Conservation (phyloP, 2,329 filamentous ascomycete genomes). For the Penicillium griseofulvum region DNA sequence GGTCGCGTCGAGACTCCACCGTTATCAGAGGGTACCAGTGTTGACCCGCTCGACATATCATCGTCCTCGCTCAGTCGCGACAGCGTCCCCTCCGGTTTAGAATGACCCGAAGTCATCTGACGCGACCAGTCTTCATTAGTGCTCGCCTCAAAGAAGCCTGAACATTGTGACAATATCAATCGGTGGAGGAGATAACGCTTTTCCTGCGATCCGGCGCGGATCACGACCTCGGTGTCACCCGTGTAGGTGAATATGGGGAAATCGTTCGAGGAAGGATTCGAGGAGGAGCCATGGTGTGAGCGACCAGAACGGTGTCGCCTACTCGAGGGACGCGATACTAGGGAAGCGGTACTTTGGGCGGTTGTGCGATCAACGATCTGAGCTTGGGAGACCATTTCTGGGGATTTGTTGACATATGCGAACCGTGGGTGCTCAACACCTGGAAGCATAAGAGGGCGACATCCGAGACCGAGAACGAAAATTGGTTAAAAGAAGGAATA, state of each 20-base stretch:
- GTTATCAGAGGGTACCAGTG: conserved; percentile 38
- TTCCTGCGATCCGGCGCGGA: conserved; percentile 67
- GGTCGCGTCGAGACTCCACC: conserved; percentile 40
- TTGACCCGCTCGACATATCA: conserved; percentile 37
- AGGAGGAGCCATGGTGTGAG: conserved; percentile 71
- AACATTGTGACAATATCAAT: conserved; percentile 83
- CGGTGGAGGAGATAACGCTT: conserved; percentile 84
- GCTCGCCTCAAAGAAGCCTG: conserved; percentile 82
- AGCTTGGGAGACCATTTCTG: conserved; percentile 43
- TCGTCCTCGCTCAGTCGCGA: conserved; percentile 39
- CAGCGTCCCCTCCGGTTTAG: conserved; percentile 45
- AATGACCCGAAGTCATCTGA: conserved; percentile 35
- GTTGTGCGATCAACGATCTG: conserved; percentile 53
- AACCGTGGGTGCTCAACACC: conserved; percentile 12
- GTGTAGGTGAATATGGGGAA: conserved; percentile 88
- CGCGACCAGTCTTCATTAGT: conserved; percentile 75
- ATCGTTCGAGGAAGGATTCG: conserved; percentile 75
- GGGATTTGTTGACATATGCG: conserved; percentile 5
- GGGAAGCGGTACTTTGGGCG: conserved; percentile 56
- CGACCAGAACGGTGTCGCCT: conserved; percentile 73
- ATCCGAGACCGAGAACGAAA: conserved; percentile 3
- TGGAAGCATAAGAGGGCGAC: conserved; percentile 11
- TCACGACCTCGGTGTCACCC: conserved; percentile 87
- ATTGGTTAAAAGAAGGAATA: background rate
- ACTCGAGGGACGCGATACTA: conserved; percentile 64